These are phyloP conservation scores for Helianthus tuberosus DNA, from an alignment of 129 eudicot genomes.

Conservation along the genomic window DNA sequence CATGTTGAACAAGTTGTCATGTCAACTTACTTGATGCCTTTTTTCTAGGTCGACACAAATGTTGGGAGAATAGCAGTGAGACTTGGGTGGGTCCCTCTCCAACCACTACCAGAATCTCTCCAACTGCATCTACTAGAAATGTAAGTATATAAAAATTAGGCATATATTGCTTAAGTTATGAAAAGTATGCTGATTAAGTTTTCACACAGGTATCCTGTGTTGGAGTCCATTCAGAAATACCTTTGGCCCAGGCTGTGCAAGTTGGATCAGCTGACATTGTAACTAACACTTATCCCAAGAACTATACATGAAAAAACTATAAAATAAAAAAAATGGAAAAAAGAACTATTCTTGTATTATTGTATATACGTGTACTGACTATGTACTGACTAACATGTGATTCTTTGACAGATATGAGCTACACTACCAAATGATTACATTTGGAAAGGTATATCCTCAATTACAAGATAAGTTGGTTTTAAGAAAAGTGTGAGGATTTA, in stretches of 20 bases:
- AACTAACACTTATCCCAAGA: conserved; percentile 32
- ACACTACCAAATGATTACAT: conserved; percentile 98
- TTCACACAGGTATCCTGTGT: conserved; percentile 74
- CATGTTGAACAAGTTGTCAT: not conserved
- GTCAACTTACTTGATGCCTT: not conserved
- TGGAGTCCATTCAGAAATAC: conserved; percentile 86
- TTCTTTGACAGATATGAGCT: conserved; percentile 78
- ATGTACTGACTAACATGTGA: conserved; percentile 23
- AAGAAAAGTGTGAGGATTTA: not conserved
- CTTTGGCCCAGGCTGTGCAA: conserved; percentile 98
- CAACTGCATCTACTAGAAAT: conserved; percentile 84
- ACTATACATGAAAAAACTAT: not conserved
- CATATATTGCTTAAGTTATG: not conserved
- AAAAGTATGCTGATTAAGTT: conserved; percentile 1
- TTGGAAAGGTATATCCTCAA: conserved; percentile 76
- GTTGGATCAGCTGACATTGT: conserved; percentile 93
- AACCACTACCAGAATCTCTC: conserved; percentile 91
- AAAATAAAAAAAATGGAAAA: not conserved
- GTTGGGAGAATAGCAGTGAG: conserved; percentile 96
- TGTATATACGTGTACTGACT: not conserved
- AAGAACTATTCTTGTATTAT: not conserved
- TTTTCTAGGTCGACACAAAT: conserved; percentile 87
- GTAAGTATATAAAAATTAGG: conserved; percentile 47
- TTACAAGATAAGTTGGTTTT: not conserved
- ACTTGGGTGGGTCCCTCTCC: conserved; percentile 99